Evolutionary conservation across 768 basidiomycete genomes (phyloP).

Genomic region (Termitomyces sp.): DNA sequence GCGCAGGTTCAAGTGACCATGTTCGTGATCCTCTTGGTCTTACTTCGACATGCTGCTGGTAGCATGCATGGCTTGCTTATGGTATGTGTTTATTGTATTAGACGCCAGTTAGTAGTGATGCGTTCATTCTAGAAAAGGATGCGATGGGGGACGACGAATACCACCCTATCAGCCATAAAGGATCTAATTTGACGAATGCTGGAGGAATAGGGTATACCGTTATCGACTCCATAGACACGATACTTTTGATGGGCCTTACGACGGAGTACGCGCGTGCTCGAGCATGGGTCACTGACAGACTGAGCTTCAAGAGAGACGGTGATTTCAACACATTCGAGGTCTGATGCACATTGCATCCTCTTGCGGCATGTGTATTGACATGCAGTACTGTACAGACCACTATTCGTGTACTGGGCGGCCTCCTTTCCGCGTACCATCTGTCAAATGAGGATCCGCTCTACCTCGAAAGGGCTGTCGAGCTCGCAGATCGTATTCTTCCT

Average conservation of each 20-base stretch:
- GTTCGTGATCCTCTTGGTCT: neutral
- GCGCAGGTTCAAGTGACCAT: conserved; percentile 17
- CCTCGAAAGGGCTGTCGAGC: conserved; percentile 74
- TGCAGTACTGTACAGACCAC: conserved; percentile 58
- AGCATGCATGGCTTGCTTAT: conserved; percentile 88
- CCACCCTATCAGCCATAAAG: conserved; percentile 73
- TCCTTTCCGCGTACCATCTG: conserved; percentile 83
- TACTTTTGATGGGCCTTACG: conserved; percentile 80
- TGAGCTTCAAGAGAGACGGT: conserved; percentile 77
- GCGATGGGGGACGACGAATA: conserved; percentile 94
- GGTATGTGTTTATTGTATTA: conserved; percentile 40
- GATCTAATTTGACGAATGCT: conserved; percentile 73
- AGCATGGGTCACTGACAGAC: conserved; percentile 66
- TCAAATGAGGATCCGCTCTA: conserved; percentile 65
- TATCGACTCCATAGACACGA: conserved; percentile 82
- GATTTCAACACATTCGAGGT: conserved; percentile 92
- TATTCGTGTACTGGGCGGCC: conserved; percentile 87
- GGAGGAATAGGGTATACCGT: conserved; percentile 90
- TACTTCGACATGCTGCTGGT: conserved; percentile 13
- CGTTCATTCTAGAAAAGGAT: conserved; percentile 58
- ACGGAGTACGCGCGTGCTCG: conserved; percentile 78
- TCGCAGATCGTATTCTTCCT: conserved; percentile 82
- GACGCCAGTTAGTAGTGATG: conserved; percentile 4
- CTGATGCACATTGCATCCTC: conserved; percentile 18
- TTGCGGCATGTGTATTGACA: neutral